phyloP scores from a whole-genome alignment of 1,284 basidiomycete genomes.

The Mycena citricolor region DNA sequence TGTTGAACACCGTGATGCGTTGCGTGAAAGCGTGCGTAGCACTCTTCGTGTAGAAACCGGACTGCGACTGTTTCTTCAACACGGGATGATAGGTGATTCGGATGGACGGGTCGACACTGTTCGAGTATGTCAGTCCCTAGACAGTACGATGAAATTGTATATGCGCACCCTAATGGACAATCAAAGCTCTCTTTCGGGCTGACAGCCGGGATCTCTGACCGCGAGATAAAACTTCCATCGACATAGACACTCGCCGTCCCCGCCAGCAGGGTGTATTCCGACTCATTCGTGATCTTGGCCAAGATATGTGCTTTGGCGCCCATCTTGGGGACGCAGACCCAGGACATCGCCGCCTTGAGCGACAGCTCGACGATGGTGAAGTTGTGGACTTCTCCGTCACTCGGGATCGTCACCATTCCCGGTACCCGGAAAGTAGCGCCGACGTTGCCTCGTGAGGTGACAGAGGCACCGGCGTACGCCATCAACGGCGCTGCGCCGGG shows the following conservation, averaged over 20 bases:
- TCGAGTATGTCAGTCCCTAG: not conserved
- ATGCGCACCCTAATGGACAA: conserved; percentile 35
- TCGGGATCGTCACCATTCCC: conserved; percentile 33
- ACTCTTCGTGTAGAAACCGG: conserved; percentile 32
- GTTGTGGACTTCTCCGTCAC: conserved; percentile 31
- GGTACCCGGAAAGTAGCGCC: conserved; percentile 37
- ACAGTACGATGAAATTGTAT: not conserved
- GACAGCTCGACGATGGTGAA: conserved; percentile 34
- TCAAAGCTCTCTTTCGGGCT: conserved; percentile 31
- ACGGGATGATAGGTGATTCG: conserved; percentile 33
- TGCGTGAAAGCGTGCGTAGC: conserved; percentile 30
- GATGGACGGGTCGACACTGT: conserved; percentile 36
- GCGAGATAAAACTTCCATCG: conserved; percentile 34
- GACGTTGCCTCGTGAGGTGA: conserved; percentile 32
- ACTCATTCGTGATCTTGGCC: conserved; percentile 40
- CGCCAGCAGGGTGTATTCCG: conserved; percentile 36
- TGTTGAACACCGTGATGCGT: conserved; percentile 34
- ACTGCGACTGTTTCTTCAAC: conserved; percentile 29
- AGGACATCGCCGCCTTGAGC: conserved; percentile 32
- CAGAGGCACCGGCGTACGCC: conserved; percentile 9
- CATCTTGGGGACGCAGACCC: conserved; percentile 34
- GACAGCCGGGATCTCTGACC: conserved; percentile 27
- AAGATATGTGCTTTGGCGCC: conserved; percentile 33
- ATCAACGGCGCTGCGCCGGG: conserved; percentile 8
- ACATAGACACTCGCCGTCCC: conserved; percentile 36